These are phyloP conservation scores for Lonicera japonica DNA, from an alignment of 129 eudicot species.

Conservation along the genomic window DNA sequence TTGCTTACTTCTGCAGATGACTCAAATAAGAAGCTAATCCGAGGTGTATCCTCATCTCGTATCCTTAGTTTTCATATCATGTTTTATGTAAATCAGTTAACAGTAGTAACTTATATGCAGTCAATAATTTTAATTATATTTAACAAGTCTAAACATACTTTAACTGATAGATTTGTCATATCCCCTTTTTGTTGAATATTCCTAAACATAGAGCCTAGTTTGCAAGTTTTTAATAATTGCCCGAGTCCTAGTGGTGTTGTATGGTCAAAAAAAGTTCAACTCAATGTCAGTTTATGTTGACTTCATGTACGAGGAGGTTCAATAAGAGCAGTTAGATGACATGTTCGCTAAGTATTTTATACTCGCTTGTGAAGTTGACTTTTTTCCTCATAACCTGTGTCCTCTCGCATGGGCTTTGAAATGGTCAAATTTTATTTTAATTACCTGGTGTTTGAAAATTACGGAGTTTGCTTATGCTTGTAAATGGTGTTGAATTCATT, in stretches of 20 bases:
- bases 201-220: no score
- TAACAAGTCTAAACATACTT: no score
- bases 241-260: no score
- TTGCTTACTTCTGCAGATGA: constrained; percentile 81
- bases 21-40: constrained; percentile 55
- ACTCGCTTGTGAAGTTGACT: not conserved
- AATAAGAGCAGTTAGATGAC: not conserved
- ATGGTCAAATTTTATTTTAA: no score
- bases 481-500: not conserved
- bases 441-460: not conserved
- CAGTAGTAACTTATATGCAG: not conserved
- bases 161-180: not conserved
- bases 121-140: no score
- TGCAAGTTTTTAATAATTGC: no score
- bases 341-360: no score
- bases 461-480: not conserved
- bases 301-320: not conserved
- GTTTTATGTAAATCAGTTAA: not conserved
- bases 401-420: not conserved
- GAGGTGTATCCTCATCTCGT: constrained; percentile 72
- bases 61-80: constrained; percentile 49
- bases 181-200: not conserved
- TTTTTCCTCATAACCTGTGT: not conserved
- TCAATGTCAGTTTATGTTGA: not conserved
- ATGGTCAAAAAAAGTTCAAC: no score